These are phyloP conservation scores for Trametes cinnabarina DNA, from an alignment of 768 basidiomycete genomes.

Conservation along the genomic window DNA sequence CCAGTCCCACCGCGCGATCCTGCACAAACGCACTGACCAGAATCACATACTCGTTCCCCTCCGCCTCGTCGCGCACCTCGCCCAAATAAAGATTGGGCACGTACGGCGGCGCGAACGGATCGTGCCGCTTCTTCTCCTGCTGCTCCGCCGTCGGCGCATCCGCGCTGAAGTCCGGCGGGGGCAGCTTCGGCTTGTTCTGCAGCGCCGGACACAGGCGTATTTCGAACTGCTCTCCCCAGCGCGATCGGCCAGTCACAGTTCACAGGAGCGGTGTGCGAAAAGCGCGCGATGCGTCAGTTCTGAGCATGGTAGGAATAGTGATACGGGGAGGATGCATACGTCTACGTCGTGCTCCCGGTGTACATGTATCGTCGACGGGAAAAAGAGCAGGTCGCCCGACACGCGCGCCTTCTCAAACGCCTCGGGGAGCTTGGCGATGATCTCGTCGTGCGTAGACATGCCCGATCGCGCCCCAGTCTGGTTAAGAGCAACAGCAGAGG, in stretches of 20 bases:
- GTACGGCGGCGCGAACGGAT: constrained; percentile 90
- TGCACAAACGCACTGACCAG: constrained; percentile 66
- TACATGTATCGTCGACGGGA: constrained; percentile 65
- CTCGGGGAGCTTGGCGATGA: constrained; percentile 54
- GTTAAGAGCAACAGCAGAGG: neutral
- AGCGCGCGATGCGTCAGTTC: too few species aligned
- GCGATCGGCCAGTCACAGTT: too few species aligned
- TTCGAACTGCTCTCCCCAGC: constrained; percentile 64
- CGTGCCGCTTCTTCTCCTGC: constrained; percentile 33
- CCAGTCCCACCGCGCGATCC: too few species aligned
- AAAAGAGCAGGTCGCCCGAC: constrained; percentile 72
- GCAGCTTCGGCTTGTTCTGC: constrained; percentile 67
- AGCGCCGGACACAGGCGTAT: constrained; percentile 83
- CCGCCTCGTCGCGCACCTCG: constrained; percentile 63
- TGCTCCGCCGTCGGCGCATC: constrained; percentile 27
- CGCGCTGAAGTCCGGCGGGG: constrained; percentile 41
- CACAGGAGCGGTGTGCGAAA: too few species aligned
- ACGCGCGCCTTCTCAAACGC: constrained; percentile 56
- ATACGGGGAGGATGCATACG: constrained; percentile 42
- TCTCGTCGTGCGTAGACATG: constrained; percentile 33
- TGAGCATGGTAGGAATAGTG: too few species aligned
- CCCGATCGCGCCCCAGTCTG: neutral
- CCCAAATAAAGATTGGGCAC: constrained; percentile 72
- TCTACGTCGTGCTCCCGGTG: constrained; percentile 63
- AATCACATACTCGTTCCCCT: constrained; percentile 58